phyloP scores from a whole-genome alignment of 176 grass and related monocot genomes.

The Avena insularis region DNA sequence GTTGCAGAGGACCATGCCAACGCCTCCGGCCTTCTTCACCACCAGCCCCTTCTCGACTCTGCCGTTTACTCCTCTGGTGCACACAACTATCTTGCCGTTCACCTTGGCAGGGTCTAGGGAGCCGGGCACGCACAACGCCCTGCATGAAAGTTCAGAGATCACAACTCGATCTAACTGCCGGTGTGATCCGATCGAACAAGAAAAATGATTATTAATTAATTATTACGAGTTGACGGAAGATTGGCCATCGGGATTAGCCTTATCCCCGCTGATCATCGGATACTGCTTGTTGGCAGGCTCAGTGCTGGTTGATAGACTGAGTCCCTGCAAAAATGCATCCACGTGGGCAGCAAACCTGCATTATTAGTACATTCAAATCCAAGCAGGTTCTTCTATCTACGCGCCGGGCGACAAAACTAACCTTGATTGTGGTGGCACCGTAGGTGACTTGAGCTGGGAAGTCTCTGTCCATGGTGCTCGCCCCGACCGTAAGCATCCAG shows the following conservation, averaged over 20 bases:
- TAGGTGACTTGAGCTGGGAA: conserved; percentile 51
- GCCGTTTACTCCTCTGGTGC: conserved; percentile 55
- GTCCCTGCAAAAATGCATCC: conserved; percentile 51
- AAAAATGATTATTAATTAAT: too few species aligned
- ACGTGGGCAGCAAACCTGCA: too few species aligned
- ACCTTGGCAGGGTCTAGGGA: conserved; percentile 60
- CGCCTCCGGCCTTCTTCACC: conserved; percentile 60
- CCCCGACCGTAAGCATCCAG: conserved; percentile 78
- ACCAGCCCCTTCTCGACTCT: conserved; percentile 53
- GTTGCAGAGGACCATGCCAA: conserved; percentile 75
- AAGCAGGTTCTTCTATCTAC: too few species aligned
- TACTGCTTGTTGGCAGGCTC: conserved; percentile 24
- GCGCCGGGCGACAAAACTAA: not conserved
- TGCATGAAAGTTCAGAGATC: conserved; percentile 21
- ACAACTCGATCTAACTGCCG: too few species aligned
- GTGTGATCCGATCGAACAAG: too few species aligned
- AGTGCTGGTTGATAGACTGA: conserved; percentile 51
- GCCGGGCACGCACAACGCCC: conserved; percentile 53
- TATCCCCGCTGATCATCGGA: conserved; percentile 55
- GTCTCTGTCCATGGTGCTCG: conserved; percentile 77
- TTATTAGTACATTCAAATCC: too few species aligned
- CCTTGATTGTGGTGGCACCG: conserved; percentile 41
- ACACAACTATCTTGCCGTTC: conserved; percentile 65
- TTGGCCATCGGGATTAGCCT: conserved; percentile 37
- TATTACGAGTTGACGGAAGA: conserved; percentile 46